A percentile compares a stretch with the other conserved stretches of the same genome.
These are phyloP conservation scores for Entomortierella chlamydospora DNA, from an alignment of 192 early-diverging fungal genomes.

Conservation along the genomic window DNA sequence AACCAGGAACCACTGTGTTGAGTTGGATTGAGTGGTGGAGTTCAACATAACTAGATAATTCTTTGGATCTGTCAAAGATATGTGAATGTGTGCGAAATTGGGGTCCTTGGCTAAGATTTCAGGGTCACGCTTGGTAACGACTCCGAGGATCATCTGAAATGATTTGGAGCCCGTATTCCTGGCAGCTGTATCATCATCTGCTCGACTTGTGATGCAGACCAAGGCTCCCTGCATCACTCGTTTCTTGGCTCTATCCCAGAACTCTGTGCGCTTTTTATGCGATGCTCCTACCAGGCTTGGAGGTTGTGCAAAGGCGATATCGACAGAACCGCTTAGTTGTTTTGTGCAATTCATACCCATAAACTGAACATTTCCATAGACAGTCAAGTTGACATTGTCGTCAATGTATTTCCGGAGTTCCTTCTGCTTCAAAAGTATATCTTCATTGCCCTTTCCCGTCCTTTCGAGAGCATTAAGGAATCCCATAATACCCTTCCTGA, in stretches of 20 bases:
- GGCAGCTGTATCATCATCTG: background rate
- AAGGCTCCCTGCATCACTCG: conserved; percentile 60
- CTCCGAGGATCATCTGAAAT: conserved; percentile 56
- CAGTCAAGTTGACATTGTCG: conserved; percentile 46
- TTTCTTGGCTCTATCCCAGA: conserved; percentile 57
- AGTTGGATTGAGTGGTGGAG: background rate
- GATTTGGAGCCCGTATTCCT: too few relatives aligned
- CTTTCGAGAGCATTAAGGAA: conserved; percentile 48
- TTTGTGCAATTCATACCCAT: conserved; percentile 32
- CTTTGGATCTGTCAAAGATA: conserved; percentile 40
- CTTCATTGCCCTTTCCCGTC: conserved; percentile 17
- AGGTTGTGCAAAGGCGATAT: conserved; percentile 44
- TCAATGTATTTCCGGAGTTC: conserved; percentile 38
- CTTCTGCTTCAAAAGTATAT: conserved; percentile 2
- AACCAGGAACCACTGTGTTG: conserved; percentile 41
- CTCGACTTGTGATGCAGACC: conserved; percentile 55
- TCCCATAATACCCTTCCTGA: conserved; percentile 55
- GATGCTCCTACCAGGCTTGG: conserved; percentile 2
- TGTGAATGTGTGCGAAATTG: conserved; percentile 18
- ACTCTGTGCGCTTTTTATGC: conserved; percentile 39
- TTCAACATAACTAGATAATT: conserved; percentile 28
- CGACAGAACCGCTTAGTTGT: conserved; percentile 22
- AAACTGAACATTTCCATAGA: conserved; percentile 54
- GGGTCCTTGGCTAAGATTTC: conserved; percentile 30
- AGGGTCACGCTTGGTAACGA: conserved; percentile 45